Conservation (phyloP, 176 grass and related monocot species). For the Triticum timopheevii region DNA sequence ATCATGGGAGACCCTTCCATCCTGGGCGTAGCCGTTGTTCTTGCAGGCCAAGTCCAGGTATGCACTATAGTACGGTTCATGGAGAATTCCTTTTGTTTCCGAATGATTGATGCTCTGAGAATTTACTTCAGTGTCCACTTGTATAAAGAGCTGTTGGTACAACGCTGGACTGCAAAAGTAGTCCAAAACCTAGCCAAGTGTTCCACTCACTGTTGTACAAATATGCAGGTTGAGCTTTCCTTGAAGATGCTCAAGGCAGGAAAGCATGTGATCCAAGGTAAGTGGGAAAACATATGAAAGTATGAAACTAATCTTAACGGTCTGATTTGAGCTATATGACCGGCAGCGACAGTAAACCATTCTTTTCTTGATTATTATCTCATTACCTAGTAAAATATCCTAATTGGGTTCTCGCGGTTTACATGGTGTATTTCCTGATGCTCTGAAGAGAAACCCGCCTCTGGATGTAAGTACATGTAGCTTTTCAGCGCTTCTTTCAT, state of each 20-base stretch:
- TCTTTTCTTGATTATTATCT: neutral
- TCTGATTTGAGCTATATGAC: neutral
- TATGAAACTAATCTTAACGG: neutral
- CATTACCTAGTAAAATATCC: neutral
- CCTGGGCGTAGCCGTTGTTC: conserved; percentile 72
- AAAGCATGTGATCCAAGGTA: conserved; percentile 99
- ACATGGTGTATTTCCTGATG: conserved; percentile 36
- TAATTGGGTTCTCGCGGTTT: conserved; percentile 41
- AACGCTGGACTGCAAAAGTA: neutral
- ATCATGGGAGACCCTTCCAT: conserved; percentile 77
- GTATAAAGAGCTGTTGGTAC: neutral
- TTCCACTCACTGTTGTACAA: neutral
- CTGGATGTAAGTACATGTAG: conserved; percentile 69
- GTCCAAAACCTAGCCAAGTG: neutral
- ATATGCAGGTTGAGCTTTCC: conserved; percentile 87
- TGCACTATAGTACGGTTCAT: neutral
- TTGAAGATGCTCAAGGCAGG: conserved; percentile 79
- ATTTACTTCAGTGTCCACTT: neutral
- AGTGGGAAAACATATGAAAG: conserved; percentile 13
- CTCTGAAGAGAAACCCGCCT: conserved; percentile 90
- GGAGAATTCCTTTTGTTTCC: neutral
- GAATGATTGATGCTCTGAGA: neutral
- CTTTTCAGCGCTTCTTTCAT: conserved; percentile 17
- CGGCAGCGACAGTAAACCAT: neutral
- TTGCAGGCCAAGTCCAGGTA: conserved; percentile 94